phyloP scores from a whole-genome alignment of 1,284 basidiomycete species.

The Phylloporus sp. region DNA sequence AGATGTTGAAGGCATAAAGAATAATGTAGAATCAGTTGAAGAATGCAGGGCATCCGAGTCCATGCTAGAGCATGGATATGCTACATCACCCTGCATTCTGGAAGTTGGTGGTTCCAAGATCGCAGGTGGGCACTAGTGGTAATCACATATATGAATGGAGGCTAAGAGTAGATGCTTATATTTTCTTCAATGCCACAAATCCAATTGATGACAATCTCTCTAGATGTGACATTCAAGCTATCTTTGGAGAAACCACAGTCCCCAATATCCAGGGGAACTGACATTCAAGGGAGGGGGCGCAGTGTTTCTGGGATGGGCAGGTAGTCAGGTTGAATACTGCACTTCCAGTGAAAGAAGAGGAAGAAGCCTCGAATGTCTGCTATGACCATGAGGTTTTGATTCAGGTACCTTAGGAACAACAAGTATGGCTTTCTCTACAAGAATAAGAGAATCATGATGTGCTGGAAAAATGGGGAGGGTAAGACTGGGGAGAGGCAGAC shows the following conservation, averaged over 20 bases:
- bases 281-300: slow-evolving; percentile 44
- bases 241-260: slow-evolving; percentile 29
- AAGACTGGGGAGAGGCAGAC: too few relatives aligned
- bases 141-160: slow-evolving; percentile 2
- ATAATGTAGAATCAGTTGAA: slow-evolving; percentile 29
- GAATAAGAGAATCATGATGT: slow-evolving; percentile 34
- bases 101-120: slow-evolving; percentile 9
- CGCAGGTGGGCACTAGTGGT: background rate
- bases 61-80: slow-evolving; percentile 27
- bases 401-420: slow-evolving; percentile 1
- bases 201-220: slow-evolving; percentile 6
- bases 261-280: slow-evolving; percentile 43
- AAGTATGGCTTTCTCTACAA: slow-evolving; percentile 14
- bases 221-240: slow-evolving; percentile 11
- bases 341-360: slow-evolving; percentile 36
- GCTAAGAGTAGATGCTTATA: slow-evolving; percentile 12
- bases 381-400: slow-evolving; percentile 22
- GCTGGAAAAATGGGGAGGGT: slow-evolving; percentile 28
- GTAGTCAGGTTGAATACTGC: slow-evolving; percentile 14
- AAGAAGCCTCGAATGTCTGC: slow-evolving; percentile 42
- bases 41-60: slow-evolving; percentile 36
- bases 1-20: slow-evolving; percentile 17
- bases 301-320: slow-evolving; percentile 21
- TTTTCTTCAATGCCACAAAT: slow-evolving; percentile 14
- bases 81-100: slow-evolving; percentile 14